phyloP scores from a whole-genome alignment of 2,329 filamentous ascomycete species.

The Fusarium zealandicum region DNA sequence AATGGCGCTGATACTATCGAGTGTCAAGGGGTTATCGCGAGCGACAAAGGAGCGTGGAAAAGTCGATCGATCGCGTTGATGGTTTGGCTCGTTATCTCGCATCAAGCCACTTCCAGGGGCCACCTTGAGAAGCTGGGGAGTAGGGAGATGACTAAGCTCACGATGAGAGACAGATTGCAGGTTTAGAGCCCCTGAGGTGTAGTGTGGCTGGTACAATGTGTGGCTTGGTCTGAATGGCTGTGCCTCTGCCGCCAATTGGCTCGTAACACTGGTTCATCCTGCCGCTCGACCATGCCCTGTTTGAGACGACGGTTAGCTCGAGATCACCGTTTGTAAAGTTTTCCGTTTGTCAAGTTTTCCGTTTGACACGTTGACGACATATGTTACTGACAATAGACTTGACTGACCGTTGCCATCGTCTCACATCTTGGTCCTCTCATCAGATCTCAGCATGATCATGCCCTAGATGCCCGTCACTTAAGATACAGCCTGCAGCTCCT shows the following conservation, averaged over 20 bases:
- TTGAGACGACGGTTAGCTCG: conserved; percentile 12
- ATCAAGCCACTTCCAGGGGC: conserved; percentile 40
- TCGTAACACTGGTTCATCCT: no score
- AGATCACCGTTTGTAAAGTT: neutral
- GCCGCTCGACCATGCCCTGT: neutral
- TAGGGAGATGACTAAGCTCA: conserved; percentile 31
- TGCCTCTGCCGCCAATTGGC: neutral
- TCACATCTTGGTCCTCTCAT: neutral
- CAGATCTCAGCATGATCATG: neutral
- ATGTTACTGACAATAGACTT: neutral
- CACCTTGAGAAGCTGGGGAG: conserved; percentile 36
- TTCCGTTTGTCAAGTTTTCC: neutral
- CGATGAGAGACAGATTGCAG: conserved; percentile 39
- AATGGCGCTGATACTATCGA: no score
- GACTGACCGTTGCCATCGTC: neutral
- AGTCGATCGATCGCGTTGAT: conserved; percentile 38
- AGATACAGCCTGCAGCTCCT: conserved; percentile 1
- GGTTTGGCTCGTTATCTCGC: conserved; percentile 29
- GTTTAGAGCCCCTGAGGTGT: conserved; percentile 31
- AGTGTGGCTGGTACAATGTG: conserved; percentile 24
- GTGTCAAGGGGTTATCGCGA: conserved; percentile 6
- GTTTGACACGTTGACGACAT: no score
- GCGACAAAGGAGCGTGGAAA: conserved; percentile 38
- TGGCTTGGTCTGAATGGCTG: conserved; percentile 7
- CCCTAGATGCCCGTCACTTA: neutral